These are phyloP conservation scores for Aspergillus puulaauensis DNA, from an alignment of 2,329 filamentous ascomycete species.

Conservation along the genomic window DNA sequence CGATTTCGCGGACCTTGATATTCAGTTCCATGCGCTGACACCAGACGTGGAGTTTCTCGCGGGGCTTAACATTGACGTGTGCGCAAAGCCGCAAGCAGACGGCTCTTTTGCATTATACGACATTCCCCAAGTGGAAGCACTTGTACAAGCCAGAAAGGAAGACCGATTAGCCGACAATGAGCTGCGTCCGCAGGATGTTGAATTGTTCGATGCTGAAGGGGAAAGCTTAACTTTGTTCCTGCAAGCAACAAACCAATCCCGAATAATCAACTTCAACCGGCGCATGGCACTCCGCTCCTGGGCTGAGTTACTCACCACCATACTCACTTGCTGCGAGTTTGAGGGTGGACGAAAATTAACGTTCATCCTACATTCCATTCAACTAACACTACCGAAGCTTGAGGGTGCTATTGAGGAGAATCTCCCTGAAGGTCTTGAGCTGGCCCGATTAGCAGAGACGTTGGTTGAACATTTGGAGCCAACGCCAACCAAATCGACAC, in stretches of 20 bases:
- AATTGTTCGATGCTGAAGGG: constrained; percentile 40
- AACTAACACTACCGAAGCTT: constrained; percentile 83
- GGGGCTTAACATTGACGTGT: constrained; percentile 67
- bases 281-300: constrained; percentile 75
- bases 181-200: constrained; percentile 45
- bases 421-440: constrained; percentile 68
- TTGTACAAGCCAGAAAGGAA: constrained; percentile 59
- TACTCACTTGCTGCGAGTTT: constrained; percentile 79
- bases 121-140: constrained; percentile 68
- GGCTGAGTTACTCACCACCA: constrained; percentile 79
- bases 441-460: constrained; percentile 74
- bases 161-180: constrained; percentile 41
- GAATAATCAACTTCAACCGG: constrained; percentile 45
- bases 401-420: constrained; percentile 73
- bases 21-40: constrained; percentile 47
- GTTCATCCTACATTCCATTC: constrained; percentile 81
- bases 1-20: constrained; percentile 75
- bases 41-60: constrained; percentile 61
- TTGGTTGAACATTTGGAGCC: constrained; percentile 48
- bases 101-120: constrained; percentile 58
- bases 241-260: constrained; percentile 41
- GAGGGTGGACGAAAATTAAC: constrained; percentile 69
- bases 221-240: constrained; percentile 39
- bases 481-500: constrained; percentile 37
- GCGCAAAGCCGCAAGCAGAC: constrained; percentile 61